A percentile compares a stretch with the other conserved stretches of the same genome.
Evolutionary conservation across 2,329 filamentous ascomycete genomes (phyloP).

Genomic region (Aureobasidium sp.): DNA sequence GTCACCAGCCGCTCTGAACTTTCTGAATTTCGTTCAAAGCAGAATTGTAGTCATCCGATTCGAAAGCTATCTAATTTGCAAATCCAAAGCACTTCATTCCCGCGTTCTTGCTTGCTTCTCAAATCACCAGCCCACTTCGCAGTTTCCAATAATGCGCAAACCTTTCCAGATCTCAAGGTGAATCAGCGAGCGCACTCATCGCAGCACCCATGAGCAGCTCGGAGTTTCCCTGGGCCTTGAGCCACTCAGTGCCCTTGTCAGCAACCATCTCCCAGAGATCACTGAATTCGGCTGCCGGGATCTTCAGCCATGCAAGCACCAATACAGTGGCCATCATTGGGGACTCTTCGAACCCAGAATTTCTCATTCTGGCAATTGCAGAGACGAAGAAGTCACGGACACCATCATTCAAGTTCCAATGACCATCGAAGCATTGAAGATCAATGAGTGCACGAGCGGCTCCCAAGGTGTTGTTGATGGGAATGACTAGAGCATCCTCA

Average conservation of each 20-base stretch:
- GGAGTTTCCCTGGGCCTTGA: slow-evolving; percentile 24
- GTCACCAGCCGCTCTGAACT: not conserved
- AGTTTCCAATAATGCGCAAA: no score
- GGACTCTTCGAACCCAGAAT: slow-evolving; percentile 15
- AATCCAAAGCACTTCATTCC: no score
- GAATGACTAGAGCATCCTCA: not conserved
- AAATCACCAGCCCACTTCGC: rapidly evolving
- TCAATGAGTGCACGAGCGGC: slow-evolving; percentile 41
- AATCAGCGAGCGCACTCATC: not conserved
- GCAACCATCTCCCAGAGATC: slow-evolving; percentile 60
- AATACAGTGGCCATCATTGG: slow-evolving; percentile 31
- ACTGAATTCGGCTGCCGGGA: slow-evolving; percentile 36
- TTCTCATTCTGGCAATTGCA: slow-evolving; percentile 10
- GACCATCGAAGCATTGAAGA: slow-evolving; percentile 51
- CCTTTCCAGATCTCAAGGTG: not conserved
- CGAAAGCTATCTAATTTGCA: not conserved
- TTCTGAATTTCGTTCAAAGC: not conserved
- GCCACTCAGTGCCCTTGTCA: slow-evolving; percentile 51
- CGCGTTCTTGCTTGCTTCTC: not conserved
- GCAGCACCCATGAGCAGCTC: not conserved
- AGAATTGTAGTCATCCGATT: not conserved
- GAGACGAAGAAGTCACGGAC: slow-evolving; percentile 23
- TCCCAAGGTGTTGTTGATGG: slow-evolving; percentile 12
- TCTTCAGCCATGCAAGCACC: slow-evolving; percentile 45
- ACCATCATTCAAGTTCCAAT: slow-evolving; percentile 37